These are phyloP conservation scores for Lactarius hatsudake DNA, from an alignment of 768 basidiomycete genomes.

Conservation along the genomic window DNA sequence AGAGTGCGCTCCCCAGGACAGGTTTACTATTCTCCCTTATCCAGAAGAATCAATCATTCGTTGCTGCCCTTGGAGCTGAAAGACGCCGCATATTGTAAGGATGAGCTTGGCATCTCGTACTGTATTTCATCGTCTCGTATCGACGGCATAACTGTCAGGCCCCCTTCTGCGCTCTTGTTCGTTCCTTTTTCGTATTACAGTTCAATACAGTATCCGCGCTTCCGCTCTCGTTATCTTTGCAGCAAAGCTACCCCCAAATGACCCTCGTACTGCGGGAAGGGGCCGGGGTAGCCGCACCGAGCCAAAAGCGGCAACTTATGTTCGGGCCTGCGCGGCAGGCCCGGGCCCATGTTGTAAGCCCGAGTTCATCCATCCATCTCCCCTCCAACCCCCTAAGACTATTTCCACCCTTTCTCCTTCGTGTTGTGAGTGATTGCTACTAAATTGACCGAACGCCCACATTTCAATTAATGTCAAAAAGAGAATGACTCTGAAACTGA, in stretches of 20 bases:
- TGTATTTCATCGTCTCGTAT: neutral
- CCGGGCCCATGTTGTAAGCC: neutral
- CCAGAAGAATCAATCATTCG: neutral
- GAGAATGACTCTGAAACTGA: neutral
- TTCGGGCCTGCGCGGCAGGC: neutral
- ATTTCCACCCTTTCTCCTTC: neutral
- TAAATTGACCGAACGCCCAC: neutral
- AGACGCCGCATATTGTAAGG: neutral
- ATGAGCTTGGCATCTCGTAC: neutral
- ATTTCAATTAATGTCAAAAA: neutral
- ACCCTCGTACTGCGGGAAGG: neutral
- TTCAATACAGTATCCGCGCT: neutral
- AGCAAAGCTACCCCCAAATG: neutral
- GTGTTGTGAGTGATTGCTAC: neutral
- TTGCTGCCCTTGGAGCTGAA: neutral
- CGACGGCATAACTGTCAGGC: neutral
- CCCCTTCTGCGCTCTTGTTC: neutral
- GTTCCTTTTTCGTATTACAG: neutral
- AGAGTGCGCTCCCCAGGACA: neutral
- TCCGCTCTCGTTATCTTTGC: neutral
- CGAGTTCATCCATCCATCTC: neutral
- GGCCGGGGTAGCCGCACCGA: neutral
- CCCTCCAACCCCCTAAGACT: neutral
- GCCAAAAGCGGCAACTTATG: neutral
- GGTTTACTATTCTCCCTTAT: neutral